Percentiles rank a stretch among this genome's conserved stretches.
Evolutionary conservation across 208 protist genomes (phyloP).

Genomic region (Wallacemonas sp.): DNA sequence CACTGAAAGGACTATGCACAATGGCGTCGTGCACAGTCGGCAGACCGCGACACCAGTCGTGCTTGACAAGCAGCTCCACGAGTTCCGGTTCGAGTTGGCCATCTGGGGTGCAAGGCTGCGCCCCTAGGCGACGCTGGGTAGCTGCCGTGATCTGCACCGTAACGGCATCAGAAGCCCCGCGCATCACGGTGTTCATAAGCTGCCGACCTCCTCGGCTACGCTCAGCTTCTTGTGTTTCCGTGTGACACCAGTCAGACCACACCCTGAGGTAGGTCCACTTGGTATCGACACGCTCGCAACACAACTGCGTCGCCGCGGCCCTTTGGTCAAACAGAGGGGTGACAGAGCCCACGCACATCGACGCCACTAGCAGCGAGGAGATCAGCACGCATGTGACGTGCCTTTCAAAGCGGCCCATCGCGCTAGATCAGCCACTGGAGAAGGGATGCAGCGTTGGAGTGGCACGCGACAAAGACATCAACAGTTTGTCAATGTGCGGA

Average conservation of each 20-base stretch:
- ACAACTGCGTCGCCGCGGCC: constrained; percentile 18
- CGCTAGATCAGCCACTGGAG: too few relatives aligned
- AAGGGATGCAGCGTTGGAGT: too few relatives aligned
- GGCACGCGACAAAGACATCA: too few relatives aligned
- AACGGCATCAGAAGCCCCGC: too few relatives aligned
- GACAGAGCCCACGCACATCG: not conserved
- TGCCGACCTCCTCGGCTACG: too few relatives aligned
- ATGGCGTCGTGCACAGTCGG: constrained; percentile 35
- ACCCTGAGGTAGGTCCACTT: constrained; percentile 29
- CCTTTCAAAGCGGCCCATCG: too few relatives aligned
- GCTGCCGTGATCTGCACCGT: too few relatives aligned
- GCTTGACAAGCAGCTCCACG: constrained; percentile 18
- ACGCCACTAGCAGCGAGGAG: not conserved
- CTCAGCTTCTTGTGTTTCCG: not conserved
- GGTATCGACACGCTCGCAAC: constrained; percentile 35
- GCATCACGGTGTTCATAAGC: too few relatives aligned
- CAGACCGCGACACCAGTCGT: constrained; percentile 28
- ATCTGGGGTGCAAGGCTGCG: constrained; percentile 15
- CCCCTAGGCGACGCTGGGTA: not conserved
- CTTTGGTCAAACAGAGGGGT: constrained; percentile 9
- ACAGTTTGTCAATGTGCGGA: too few relatives aligned
- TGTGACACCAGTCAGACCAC: constrained; percentile 27
- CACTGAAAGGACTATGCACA: constrained; percentile 27
- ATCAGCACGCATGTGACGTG: too few relatives aligned
- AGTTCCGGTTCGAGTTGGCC: constrained; percentile 18